Evolutionary conservation across 2,329 filamentous ascomycete genomes (phyloP).

Genomic region (Fusarium sp.): DNA sequence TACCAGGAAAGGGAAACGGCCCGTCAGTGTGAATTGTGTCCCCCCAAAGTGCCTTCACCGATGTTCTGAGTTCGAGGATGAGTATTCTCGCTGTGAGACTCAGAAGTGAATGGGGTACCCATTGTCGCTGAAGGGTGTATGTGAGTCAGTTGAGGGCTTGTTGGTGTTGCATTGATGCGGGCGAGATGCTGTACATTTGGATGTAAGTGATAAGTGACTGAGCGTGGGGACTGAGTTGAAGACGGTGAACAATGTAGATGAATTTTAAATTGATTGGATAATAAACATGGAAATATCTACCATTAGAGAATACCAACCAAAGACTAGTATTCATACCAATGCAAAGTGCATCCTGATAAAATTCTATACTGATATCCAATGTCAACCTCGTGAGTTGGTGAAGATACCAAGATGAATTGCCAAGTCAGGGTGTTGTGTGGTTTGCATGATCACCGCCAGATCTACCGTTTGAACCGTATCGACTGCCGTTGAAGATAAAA

Average conservation of each 20-base stretch:
- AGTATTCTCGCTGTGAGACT: conserved; percentile 1
- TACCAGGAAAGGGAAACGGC: conserved; percentile 10
- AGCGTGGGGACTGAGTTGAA: neutral
- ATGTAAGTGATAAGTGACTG: neutral
- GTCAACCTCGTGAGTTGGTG: neutral
- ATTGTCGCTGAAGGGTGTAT: conserved; percentile 18
- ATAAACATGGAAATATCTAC: neutral
- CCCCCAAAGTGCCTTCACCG: conserved; percentile 24
- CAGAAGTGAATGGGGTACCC: conserved; percentile 9
- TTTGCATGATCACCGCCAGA: neutral
- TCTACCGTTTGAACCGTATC: conserved; percentile 11
- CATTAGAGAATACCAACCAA: fast-evolving
- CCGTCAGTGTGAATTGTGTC: conserved; percentile 10
- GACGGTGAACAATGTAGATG: neutral
- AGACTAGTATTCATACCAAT: neutral
- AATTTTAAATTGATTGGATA: neutral
- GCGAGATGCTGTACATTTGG: conserved; percentile 20
- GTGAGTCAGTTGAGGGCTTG: conserved; percentile 26
- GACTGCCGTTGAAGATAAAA: neutral
- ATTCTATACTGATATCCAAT: neutral
- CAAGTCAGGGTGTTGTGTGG: neutral
- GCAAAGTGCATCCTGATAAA: neutral
- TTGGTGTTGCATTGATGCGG: conserved; percentile 8
- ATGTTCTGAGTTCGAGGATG: conserved; percentile 19
- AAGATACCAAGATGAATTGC: neutral